A percentile compares a stretch with the other conserved stretches of the same genome.
These are phyloP conservation scores for Zopfochytrium polystomum DNA, from an alignment of 371 early-diverging fungal species.

Conservation along the genomic window DNA sequence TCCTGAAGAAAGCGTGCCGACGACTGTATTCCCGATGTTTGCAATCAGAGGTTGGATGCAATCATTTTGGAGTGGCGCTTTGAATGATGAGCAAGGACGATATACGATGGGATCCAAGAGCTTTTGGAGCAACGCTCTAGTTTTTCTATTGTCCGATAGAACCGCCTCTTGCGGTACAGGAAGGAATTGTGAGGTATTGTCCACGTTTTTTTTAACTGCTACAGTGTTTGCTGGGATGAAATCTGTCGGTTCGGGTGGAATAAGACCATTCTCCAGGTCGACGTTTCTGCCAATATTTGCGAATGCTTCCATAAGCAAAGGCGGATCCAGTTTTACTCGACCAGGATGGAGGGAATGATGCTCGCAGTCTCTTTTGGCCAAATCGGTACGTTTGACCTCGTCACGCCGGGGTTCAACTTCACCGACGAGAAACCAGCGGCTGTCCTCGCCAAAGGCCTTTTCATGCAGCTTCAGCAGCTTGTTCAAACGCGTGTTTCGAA, in stretches of 20 bases:
- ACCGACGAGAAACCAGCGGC: background rate
- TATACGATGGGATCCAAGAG: slow-evolving; percentile 22
- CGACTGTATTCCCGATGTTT: too few relatives aligned
- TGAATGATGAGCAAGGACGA: background rate
- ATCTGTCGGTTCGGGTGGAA: slow-evolving; percentile 42
- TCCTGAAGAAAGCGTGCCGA: too few relatives aligned
- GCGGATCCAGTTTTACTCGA: background rate
- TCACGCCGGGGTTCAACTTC: background rate
- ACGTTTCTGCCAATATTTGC: background rate
- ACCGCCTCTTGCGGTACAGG: background rate
- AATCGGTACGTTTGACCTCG: background rate
- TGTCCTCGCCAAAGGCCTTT: background rate
- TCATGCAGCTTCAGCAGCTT: background rate
- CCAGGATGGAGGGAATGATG: background rate
- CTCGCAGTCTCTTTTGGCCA: background rate
- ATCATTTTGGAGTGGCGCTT: slow-evolving; percentile 2
- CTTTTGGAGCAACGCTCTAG: slow-evolving; percentile 26
- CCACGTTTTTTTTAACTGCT: background rate
- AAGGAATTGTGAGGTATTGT: background rate
- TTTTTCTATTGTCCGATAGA: slow-evolving; percentile 18
- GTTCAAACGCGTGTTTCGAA: background rate
- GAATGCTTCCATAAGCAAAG: background rate
- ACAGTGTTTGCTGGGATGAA: background rate
- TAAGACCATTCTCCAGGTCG: slow-evolving; percentile 41
- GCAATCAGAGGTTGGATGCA: too few relatives aligned